Evolutionary conservation across 1,284 basidiomycete genomes (phyloP), one percentile per base, ranked within the genome.

Genomic region (Boletus holoroseus): DNA sequence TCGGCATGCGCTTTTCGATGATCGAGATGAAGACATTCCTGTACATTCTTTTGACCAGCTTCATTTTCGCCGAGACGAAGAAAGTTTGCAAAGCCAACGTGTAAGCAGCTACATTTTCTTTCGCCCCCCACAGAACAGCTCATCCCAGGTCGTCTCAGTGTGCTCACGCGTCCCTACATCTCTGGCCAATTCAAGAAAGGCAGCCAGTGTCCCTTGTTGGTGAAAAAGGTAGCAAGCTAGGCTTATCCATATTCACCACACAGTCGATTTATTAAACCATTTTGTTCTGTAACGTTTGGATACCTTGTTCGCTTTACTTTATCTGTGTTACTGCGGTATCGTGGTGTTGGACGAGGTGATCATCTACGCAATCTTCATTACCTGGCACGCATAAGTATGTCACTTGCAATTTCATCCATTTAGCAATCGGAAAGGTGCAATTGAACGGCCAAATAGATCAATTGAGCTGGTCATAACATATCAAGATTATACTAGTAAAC

Each of bases 1-100:
- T 89, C 44, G 88, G 88, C 3, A 73, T 85, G 70, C 78, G 81
- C 27, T 88, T 90, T 64, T 85, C 88, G 12, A 71, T 88, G 63
- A 84, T 89, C 50, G 86, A 90, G 68, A 84, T 89, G 59, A 91
- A 90, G 69, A 76, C 77, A 2, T 83, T 91, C 61, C 62, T 89
- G 12, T 88, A 80, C 59, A 76, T 82, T 39, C 73, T 91, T 24
- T 57, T 91, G 39, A 79, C 80, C 12, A 76, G 77, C 58, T 91
- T 88, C 57, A 72, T 68, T 4, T 90, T 89, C 64, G 63, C 68
- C 1, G 67, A 76, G 53, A 76, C 82, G 1, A 75, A 78, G 32
- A 76, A 76, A 56, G 78, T 90, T 24, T 71, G 75, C 56, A 84
- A 82, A 61, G 74, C 77, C 6, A 89, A 89, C 61, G 81, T 85